Evolutionary conservation across 345 rosid genomes (phyloP).

Genomic region (Microcos paniculata): DNA sequence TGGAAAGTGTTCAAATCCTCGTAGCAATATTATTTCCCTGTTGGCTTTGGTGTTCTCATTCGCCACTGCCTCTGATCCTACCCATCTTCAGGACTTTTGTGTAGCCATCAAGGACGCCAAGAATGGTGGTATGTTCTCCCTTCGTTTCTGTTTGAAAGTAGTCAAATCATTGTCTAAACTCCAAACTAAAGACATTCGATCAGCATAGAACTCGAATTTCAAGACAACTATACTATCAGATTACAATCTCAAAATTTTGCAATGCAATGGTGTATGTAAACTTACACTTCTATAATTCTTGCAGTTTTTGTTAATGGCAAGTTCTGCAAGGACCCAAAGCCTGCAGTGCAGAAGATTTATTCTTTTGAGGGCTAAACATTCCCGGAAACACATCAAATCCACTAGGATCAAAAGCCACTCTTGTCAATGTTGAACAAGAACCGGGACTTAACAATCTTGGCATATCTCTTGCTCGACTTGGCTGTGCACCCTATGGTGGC

Average conservation of each 20-base stretch:
- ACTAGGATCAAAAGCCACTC: constrained; percentile 15
- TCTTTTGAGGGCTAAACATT: constrained; percentile 19
- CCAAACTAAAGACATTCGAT: too few species aligned
- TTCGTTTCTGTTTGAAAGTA: too few species aligned
- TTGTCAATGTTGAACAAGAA: background rate
- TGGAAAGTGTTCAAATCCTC: background rate
- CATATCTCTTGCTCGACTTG: constrained; percentile 21
- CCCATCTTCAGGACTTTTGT: background rate
- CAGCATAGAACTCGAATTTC: too few species aligned
- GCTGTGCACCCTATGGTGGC: constrained; percentile 16
- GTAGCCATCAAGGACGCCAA: background rate
- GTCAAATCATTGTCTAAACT: too few species aligned
- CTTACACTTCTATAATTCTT: background rate
- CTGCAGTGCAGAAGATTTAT: constrained; percentile 18
- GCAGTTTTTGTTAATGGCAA: constrained; percentile 30
- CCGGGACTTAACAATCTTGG: constrained; percentile 26
- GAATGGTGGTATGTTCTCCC: background rate
- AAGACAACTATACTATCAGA: too few species aligned
- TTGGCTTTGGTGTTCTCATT: background rate
- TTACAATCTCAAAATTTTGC: background rate
- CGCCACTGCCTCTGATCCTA: background rate
- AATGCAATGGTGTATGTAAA: background rate
- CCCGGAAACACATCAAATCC: constrained; percentile 17
- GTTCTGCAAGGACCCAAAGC: constrained; percentile 31
- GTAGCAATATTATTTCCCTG: background rate